Base-by-base conservation (phyloP, 257 asterid genomes). In the Rubia yunnanensis region DNA sequence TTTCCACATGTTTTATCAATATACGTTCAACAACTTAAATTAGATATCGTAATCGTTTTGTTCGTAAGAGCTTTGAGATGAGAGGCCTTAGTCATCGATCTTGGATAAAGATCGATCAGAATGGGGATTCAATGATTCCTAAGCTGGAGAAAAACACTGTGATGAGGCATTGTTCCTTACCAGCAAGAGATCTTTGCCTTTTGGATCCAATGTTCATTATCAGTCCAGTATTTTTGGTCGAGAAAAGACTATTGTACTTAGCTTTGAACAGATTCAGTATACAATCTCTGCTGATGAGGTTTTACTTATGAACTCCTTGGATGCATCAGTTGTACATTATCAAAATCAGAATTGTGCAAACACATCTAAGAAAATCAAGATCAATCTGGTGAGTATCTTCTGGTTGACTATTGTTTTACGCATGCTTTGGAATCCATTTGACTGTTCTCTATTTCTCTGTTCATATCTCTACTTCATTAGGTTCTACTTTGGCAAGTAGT, bases 251-350 rank as follows among this genome's bases (percentile, higher is more conserved):
- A 94, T 94, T 66, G 99, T 94, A 54, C 72, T 92, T 68, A 87
- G 91, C 72, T 94, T 89, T 44, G 97, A 89, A 67, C 97, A 89
- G 77, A 89, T 92, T 70, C 85, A 97, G 78, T 92, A 97, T 69
- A 81, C 89, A 62, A 92, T 92, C 70, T 89, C 96, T n/a, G 95
- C 99, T 57, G 97, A 87, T 68, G 99, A 92, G 83, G 99, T 92
- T 57, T 84, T 92, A 69, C 72, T 92, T 80, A 88, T 87, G 88
- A 89, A 92, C 73, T 89, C 99, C 18, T 60, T 83, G 72, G 99
- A 92, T 72, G 86, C 77, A 34, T 86, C 94, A 5, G 99, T 85
- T n/a, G 78, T 83, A 39, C 97, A 88, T 44, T 89, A 89, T 79
- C n/a, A n/a, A 81, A 78, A 77, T 74, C 91, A 17, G 99, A 92